A percentile compares a stretch with the other conserved stretches of the same genome.
Evolutionary conservation across 176 grass and related monocot genomes (phyloP).

Genomic region (Tuctoria greenei): DNA sequence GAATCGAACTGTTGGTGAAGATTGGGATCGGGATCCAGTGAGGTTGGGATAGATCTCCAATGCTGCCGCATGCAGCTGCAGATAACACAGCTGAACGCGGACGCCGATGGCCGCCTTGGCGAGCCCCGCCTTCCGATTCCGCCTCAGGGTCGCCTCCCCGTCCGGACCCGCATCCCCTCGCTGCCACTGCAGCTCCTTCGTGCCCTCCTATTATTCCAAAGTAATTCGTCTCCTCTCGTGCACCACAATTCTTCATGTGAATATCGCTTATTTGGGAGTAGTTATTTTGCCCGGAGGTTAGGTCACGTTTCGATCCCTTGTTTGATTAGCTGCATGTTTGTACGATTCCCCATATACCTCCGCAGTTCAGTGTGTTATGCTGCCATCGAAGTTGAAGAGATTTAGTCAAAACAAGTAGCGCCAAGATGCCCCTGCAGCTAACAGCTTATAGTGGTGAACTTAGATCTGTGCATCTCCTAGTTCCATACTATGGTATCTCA

Average conservation of each 20-base stretch:
- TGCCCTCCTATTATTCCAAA: slow-evolving; percentile 35
- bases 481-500: slow-evolving; percentile 20
- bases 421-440: slow-evolving; percentile 33
- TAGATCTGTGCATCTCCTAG: slow-evolving; percentile 11
- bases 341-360: background rate
- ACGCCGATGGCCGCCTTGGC: slow-evolving; percentile 40
- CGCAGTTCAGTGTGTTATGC: background rate
- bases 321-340: background rate
- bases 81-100: slow-evolving; percentile 38
- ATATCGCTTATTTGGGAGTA: background rate
- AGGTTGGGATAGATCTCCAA: no score
- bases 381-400: background rate
- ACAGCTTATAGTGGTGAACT: background rate
- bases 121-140: slow-evolving; percentile 33
- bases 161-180: slow-evolving; percentile 15
- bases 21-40: no score
- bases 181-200: slow-evolving; percentile 38
- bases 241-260: background rate
- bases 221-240: slow-evolving; percentile 11
- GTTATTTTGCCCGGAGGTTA: no score
- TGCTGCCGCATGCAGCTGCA: slow-evolving; percentile 1
- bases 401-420: background rate
- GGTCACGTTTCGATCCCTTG: background rate
- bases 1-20: no score
- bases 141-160: slow-evolving; percentile 21